These are phyloP conservation scores for Verbascum thapsus DNA, from an alignment of 257 asterid species.

Conservation along the genomic window DNA sequence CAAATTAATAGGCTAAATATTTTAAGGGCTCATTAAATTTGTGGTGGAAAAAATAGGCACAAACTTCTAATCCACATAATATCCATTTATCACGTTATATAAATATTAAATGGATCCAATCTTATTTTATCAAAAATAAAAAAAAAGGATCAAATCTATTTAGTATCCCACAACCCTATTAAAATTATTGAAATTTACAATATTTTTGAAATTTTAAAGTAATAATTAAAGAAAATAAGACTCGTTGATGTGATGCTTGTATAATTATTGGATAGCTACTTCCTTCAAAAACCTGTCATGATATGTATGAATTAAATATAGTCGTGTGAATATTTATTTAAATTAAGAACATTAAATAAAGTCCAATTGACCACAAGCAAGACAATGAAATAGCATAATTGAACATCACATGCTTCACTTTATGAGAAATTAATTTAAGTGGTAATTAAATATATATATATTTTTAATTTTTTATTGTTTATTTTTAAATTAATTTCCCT, in stretches of 20 bases:
- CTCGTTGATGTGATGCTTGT: constrained; percentile 23
- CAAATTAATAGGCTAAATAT: constrained; percentile 29
- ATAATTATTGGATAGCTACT: constrained; percentile 26
- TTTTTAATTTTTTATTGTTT: too few species aligned
- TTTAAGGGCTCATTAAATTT: not conserved
- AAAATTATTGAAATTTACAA: too few species aligned
- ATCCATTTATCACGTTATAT: too few species aligned
- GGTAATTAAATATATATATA: constrained; percentile 25
- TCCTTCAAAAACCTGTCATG: not conserved
- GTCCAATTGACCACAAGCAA: constrained; percentile 55
- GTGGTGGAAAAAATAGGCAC: not conserved
- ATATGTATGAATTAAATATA: constrained; percentile 6
- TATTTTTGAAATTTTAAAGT: too few species aligned
- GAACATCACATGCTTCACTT: constrained; percentile 65
- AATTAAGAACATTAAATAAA: too few species aligned
- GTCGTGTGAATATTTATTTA: not conserved
- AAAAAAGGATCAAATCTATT: too few species aligned
- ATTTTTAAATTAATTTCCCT: constrained; percentile 23
- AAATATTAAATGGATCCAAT: too few species aligned
- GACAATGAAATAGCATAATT: constrained; percentile 63
- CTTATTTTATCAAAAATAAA: too few species aligned
- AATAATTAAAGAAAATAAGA: too few species aligned
- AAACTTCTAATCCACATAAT: not conserved
- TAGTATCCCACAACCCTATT: too few species aligned
- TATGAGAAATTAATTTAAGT: constrained; percentile 30